phyloP scores from a whole-genome alignment of 2,329 filamentous ascomycete species.

The Erysiphe pulchra region DNA sequence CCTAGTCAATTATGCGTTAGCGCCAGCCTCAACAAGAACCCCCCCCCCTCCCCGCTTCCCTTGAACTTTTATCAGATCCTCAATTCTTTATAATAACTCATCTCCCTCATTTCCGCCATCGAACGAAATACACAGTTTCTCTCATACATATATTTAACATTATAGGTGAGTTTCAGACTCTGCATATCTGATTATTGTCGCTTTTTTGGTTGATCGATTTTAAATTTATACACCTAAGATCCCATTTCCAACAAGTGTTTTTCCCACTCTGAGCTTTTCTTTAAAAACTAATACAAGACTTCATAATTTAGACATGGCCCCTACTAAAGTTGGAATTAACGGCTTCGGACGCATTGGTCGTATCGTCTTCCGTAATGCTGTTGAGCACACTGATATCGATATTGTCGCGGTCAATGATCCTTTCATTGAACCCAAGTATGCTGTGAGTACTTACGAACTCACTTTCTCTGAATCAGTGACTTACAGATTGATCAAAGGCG shows the following conservation, averaged over 20 bases:
- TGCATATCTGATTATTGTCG: no score
- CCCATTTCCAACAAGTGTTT: no score
- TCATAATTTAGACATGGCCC: conserved; percentile 18
- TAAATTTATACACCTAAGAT: no score
- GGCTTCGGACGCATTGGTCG: conserved; percentile 98
- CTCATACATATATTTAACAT: not conserved
- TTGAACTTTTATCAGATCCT: not conserved
- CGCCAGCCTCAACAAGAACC: not conserved
- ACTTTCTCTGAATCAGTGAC: not conserved
- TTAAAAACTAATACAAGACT: not conserved
- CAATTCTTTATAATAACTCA: not conserved
- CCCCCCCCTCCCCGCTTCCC: not conserved
- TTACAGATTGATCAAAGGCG: conserved; percentile 26
- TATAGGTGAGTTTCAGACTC: no score
- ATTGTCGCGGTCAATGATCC: conserved; percentile 97
- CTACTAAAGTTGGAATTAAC: conserved; percentile 81
- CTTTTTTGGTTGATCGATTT: no score
- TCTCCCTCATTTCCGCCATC: not conserved
- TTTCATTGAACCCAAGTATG: conserved; percentile 95
- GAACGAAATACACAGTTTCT: not conserved
- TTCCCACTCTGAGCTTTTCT: not conserved
- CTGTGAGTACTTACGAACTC: conserved; percentile 37
- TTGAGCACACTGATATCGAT: conserved; percentile 72
- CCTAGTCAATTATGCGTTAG: not conserved
- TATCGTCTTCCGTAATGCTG: conserved; percentile 95